Evolutionary conservation across 2,329 filamentous ascomycete genomes (phyloP).

Genomic region (Bipolaris cookei): DNA sequence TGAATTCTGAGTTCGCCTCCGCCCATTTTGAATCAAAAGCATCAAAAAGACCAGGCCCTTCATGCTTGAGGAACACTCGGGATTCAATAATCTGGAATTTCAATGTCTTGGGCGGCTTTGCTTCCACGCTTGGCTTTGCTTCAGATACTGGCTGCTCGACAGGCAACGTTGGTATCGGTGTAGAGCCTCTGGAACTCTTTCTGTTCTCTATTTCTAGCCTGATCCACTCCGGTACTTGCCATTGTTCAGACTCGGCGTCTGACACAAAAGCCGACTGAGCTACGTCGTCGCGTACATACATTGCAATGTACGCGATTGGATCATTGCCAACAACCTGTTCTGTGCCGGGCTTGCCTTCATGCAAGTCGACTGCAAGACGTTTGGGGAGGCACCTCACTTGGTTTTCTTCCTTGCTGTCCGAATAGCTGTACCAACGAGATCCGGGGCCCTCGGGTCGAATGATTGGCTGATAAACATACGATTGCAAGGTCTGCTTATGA

Average conservation of each 20-base stretch:
- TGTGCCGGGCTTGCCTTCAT: conserved; percentile 55
- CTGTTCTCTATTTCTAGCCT: conserved; percentile 35
- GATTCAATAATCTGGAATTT: conserved; percentile 47
- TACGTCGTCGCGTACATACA: conserved; percentile 62
- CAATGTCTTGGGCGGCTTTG: conserved; percentile 16
- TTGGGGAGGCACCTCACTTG: conserved; percentile 63
- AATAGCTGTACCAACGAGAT: conserved; percentile 65
- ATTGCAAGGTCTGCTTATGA: conserved; percentile 64
- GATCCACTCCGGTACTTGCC: conserved; percentile 55
- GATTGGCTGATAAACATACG: conserved; percentile 65
- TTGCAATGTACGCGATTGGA: conserved; percentile 60
- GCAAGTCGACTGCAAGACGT: conserved; percentile 60
- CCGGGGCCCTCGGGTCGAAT: conserved; percentile 63
- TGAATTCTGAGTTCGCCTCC: conserved; percentile 15
- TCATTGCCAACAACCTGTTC: conserved; percentile 52
- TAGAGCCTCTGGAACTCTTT: conserved; percentile 20
- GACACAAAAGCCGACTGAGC: conserved; percentile 48
- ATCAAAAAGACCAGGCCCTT: conserved; percentile 49
- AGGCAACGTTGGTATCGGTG: conserved; percentile 21
- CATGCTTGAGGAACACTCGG: conserved; percentile 40
- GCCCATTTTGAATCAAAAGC: conserved; percentile 39
- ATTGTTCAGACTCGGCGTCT: conserved; percentile 54
- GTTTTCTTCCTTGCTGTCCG: conserved; percentile 60
- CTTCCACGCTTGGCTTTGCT: background rate
- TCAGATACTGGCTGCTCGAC: conserved; percentile 10